Evolutionary conservation across 192 early-diverging fungal species (phyloP).

Genomic region (Coemansia sp.): DNA sequence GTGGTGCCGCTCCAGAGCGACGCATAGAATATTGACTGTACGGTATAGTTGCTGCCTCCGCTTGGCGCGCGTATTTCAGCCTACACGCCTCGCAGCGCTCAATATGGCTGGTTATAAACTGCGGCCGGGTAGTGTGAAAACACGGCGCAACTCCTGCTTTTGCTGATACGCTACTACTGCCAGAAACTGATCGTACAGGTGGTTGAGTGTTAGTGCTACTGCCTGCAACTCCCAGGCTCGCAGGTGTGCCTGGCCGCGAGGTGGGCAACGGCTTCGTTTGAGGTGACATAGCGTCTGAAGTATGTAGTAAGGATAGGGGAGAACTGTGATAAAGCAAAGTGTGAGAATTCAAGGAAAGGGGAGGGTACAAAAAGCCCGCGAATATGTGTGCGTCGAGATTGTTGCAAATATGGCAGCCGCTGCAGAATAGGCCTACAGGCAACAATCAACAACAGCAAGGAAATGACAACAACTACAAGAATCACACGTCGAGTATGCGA

Average conservation of each 20-base stretch:
- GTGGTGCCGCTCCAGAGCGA: conserved; percentile 17
- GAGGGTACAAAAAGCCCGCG: not conserved
- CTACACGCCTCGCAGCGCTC: conserved; percentile 52
- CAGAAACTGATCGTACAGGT: conserved; percentile 38
- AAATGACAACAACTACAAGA: not conserved
- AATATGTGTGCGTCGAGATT: not conserved
- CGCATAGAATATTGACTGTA: conserved; percentile 31
- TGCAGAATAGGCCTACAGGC: not conserved
- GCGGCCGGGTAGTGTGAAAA: conserved; percentile 50
- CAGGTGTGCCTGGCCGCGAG: conserved; percentile 27
- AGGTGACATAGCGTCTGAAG: conserved; percentile 20
- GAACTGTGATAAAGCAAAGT: conserved; percentile 4
- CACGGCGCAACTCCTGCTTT: conserved; percentile 40
- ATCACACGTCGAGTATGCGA: not conserved
- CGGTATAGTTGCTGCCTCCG: conserved; percentile 41
- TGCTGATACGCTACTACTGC: conserved; percentile 36
- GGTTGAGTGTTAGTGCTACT: conserved; percentile 17
- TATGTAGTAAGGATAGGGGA: not conserved
- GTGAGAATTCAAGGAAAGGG: not conserved
- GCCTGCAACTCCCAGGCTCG: conserved; percentile 22
- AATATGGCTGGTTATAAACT: conserved; percentile 55
- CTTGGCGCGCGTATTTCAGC: conserved; percentile 53
- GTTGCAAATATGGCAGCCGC: not conserved
- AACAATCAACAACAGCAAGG: not conserved
- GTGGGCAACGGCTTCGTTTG: conserved; percentile 10